A percentile compares a stretch with the other conserved stretches of the same genome.
Conservation (phyloP, 148 eudicot species). For the Spergularia bocconei region DNA sequence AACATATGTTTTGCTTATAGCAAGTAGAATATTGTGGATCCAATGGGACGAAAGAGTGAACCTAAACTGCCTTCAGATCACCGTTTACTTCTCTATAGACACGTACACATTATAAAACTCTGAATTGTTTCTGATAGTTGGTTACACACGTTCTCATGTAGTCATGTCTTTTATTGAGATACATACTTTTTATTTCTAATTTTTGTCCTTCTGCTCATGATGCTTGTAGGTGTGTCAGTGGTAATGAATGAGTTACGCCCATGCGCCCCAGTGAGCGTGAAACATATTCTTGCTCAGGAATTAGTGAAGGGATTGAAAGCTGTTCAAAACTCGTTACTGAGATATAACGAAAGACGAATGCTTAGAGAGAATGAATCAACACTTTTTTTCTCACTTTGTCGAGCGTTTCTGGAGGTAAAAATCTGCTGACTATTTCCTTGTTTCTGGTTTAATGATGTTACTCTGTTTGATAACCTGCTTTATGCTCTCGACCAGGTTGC, state of each 20-base stretch:
- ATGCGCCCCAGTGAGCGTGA: constrained; percentile 92
- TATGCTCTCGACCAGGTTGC: constrained; percentile 53
- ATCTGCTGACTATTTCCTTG: background rate
- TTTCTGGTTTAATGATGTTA: background rate
- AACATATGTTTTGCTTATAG: too few species aligned
- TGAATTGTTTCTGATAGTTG: constrained; percentile 7
- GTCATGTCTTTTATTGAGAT: background rate
- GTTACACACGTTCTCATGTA: background rate
- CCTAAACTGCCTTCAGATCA: too few species aligned
- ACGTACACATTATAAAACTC: too few species aligned
- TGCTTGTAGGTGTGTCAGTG: constrained; percentile 72
- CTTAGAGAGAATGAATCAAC: constrained; percentile 77
- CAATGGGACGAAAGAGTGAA: too few species aligned
- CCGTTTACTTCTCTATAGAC: too few species aligned
- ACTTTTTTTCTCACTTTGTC: constrained; percentile 94
- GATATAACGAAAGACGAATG: constrained; percentile 77
- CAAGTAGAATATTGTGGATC: too few species aligned
- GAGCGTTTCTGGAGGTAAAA: constrained; percentile 83
- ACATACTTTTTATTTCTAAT: constrained; percentile 4
- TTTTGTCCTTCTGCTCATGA: constrained; percentile 3
- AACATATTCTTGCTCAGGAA: constrained; percentile 87
- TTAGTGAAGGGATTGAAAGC: constrained; percentile 74
- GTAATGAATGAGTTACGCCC: constrained; percentile 98
- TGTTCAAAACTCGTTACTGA: constrained; percentile 80
- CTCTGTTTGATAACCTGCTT: background rate